Base-by-base conservation (phyloP, 2,329 filamentous ascomycete species). In the Pseudogymnoascus sp. region DNA sequence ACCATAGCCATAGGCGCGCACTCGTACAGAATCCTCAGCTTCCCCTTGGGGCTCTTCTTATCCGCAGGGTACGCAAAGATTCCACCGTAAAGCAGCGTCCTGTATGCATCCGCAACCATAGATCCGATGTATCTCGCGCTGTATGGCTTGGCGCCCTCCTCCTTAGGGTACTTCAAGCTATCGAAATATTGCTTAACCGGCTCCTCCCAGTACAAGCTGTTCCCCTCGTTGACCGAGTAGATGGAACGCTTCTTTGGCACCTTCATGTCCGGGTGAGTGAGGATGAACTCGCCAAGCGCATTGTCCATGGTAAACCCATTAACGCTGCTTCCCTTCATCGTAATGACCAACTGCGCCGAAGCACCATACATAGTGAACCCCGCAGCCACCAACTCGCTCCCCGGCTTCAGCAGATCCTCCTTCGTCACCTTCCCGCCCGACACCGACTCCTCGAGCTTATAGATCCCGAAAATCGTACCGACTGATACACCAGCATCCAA, bases 301-400 rank as follows among this genome's bases (percentile, higher is more conserved):
- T 90, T 96, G 80, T 99, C 95, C 72, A 99, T 86, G 26, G 95
- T 99, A 83, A 99, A 99, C 72, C 95, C 95, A 78, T 97, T 97
- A 77, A 99, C 95, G 66, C 79, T 84, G 68, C 93, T 90, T 69
- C 87, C 91, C 78, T 89, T 90, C 92, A 97, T 97, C 70, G 95
- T 99, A 74, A 99, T 89, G 72, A 99, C 95, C 54, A 99, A 83
- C 80, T 97, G 93, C 3, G 95, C 87, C 2, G 93, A 97, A 70
- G 95, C 95, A 73, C 95, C 95, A 79, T 99, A 99, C 95, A 99
- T 99, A 77, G 95, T 99, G 83, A 99, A 99, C n/a, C 95, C 95
- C 21, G 91, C 88, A 37, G 95, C 93, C 18, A 97, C 85, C 69
- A 97, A 85, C 77, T 97, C 93, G 1, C 90, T 93, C 64, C 95